These are phyloP conservation scores for Eimeria acervulina DNA, from an alignment of 169 alveolate genomes.

Conservation along the genomic window DNA sequence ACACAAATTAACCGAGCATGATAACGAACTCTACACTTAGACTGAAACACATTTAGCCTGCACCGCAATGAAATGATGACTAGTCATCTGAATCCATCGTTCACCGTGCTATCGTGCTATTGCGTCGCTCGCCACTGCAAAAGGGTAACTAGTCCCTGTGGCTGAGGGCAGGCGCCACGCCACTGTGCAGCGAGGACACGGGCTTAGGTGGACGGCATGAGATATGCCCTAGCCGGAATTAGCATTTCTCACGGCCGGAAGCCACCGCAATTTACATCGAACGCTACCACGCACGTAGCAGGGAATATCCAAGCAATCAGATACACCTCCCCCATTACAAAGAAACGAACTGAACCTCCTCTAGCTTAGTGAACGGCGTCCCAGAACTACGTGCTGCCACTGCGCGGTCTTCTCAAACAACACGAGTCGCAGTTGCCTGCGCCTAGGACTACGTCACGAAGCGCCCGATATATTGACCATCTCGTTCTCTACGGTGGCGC, in stretches of 20 bases:
- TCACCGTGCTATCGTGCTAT: slow-evolving; percentile 39
- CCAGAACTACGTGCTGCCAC: slow-evolving; percentile 30
- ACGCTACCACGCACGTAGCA: slow-evolving; percentile 13
- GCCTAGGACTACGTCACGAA: slow-evolving; percentile 11
- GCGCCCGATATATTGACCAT: slow-evolving; percentile 24
- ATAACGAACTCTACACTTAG: background rate
- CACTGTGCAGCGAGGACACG: slow-evolving; percentile 31
- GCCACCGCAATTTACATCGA: background rate
- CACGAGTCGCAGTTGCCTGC: slow-evolving; percentile 17
- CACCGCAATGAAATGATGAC: slow-evolving; percentile 60
- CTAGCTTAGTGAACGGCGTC: background rate
- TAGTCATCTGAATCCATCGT: slow-evolving; percentile 43
- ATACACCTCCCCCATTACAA: slow-evolving; percentile 10
- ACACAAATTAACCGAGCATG: slow-evolving; percentile 21
- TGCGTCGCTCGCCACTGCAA: slow-evolving; percentile 60
- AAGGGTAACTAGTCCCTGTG: slow-evolving; percentile 10
- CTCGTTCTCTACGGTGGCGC: slow-evolving; percentile 62
- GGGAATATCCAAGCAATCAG: background rate
- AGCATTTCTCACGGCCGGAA: slow-evolving; percentile 27
- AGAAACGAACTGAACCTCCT: background rate
- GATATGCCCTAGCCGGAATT: slow-evolving; percentile 7
- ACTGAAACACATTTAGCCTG: slow-evolving; percentile 49
- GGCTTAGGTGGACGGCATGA: slow-evolving; percentile 46
- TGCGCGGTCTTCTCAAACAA: background rate
- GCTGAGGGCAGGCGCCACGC: slow-evolving; percentile 35